These are phyloP conservation scores for Oxytropis ochrocephala DNA, from an alignment of 306 rosid species.

Conservation along the genomic window DNA sequence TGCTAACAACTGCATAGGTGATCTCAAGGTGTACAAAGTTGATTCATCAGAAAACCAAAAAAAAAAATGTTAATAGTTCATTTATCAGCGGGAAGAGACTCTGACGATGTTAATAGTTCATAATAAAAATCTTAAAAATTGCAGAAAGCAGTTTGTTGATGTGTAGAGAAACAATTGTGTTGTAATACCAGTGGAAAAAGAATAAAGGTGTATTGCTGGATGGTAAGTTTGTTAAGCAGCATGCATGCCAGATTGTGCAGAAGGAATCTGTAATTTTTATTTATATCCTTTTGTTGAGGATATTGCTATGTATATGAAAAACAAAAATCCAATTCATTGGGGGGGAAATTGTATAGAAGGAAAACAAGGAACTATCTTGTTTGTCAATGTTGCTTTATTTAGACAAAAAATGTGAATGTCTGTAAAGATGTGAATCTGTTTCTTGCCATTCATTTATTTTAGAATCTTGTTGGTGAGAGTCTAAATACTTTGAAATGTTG, in stretches of 20 bases:
- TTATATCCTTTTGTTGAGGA: conserved; percentile 28
- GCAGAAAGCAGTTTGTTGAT: conserved; percentile 44
- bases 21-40: conserved; percentile 55
- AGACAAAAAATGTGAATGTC: conserved; percentile 9
- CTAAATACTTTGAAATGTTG: neutral
- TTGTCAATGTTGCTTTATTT: conserved; percentile 13
- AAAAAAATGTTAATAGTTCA: conserved; percentile 10
- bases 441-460: neutral
- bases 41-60: conserved; percentile 23
- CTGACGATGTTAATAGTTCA: conserved; percentile 27
- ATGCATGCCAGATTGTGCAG: conserved; percentile 51
- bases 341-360: conserved; percentile 37
- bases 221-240: conserved; percentile 40
- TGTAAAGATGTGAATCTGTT: conserved; percentile 25
- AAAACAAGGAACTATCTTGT: conserved; percentile 19
- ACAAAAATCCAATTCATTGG: conserved; percentile 3
- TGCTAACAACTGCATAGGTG: conserved; percentile 55
- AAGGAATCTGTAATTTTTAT: conserved; percentile 33
- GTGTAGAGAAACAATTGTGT: conserved; percentile 53
- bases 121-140: conserved; percentile 30
- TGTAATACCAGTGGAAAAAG: conserved; percentile 39
- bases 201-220: conserved; percentile 56
- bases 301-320: conserved; percentile 33
- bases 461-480: neutral
- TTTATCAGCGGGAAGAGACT: conserved; percentile 9